Percentiles rank a stretch among this genome's conserved stretches.
Evolutionary conservation across 2,329 filamentous ascomycete species (phyloP).

Genomic region (Arthrobotrys megalospora): DNA sequence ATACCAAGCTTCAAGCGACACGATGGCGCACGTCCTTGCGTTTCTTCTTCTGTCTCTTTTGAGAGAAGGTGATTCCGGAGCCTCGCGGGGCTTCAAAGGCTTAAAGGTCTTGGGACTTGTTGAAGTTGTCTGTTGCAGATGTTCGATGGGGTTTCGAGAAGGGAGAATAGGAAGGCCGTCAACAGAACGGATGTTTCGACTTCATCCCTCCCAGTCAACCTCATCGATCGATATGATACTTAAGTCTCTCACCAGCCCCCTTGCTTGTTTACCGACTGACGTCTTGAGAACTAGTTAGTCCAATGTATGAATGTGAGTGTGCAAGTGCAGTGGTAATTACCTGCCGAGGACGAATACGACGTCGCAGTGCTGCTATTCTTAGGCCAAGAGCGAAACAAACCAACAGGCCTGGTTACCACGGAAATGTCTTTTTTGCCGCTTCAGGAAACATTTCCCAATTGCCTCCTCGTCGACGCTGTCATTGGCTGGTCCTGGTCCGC

Average conservation of each 20-base stretch:
- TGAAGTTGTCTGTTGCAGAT: neutral
- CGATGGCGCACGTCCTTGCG: conserved; percentile 46
- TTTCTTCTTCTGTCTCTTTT: conserved; percentile 11
- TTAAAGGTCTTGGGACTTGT: conserved; percentile 27
- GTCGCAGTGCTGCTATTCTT: conserved; percentile 56
- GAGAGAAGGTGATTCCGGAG: conserved; percentile 21
- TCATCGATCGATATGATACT: conserved; percentile 5
- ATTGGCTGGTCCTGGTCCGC: neutral
- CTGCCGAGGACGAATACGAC: conserved; percentile 20
- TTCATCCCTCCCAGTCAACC: neutral
- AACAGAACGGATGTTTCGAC: conserved; percentile 15
- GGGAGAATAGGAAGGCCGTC: conserved; percentile 28
- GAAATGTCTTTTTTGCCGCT: conserved; percentile 38
- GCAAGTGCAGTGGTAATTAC: conserved; percentile 21
- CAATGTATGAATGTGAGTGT: neutral
- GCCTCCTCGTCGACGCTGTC: conserved; percentile 4
- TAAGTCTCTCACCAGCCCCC: conserved; percentile 28
- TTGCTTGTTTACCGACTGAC: conserved; percentile 40
- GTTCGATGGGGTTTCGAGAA: conserved; percentile 23
- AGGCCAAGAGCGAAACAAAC: conserved; percentile 53
- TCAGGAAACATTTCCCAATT: conserved; percentile 40
- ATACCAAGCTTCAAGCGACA: conserved; percentile 59
- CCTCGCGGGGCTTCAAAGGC: neutral
- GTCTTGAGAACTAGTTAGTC: neutral
- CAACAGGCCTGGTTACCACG: conserved; percentile 57